A percentile compares a stretch with the other conserved stretches of the same genome.
Evolutionary conservation across 805 yeast genomes (phyloP).

Genomic region (Torulaspora franciscae): DNA sequence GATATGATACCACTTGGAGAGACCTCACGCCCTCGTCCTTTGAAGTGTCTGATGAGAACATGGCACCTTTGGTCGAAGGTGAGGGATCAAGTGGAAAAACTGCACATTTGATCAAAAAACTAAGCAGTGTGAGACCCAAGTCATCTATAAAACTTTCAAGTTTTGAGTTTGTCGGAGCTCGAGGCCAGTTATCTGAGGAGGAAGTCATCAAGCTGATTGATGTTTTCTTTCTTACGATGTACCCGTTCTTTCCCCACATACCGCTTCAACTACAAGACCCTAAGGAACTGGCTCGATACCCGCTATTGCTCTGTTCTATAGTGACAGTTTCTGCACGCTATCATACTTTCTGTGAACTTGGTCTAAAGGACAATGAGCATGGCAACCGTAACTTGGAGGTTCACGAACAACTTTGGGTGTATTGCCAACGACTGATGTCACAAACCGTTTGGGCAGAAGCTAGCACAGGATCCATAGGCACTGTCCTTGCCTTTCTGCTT

Average conservation of each 20-base stretch:
- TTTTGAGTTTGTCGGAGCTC: slow-evolving; percentile 53
- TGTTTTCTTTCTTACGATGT: slow-evolving; percentile 69
- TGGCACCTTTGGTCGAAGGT: slow-evolving; percentile 27
- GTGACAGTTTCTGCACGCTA: slow-evolving; percentile 77
- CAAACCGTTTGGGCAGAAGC: slow-evolving; percentile 95
- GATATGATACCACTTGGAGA: not conserved
- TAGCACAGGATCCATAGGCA: slow-evolving; percentile 78
- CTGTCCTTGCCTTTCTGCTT: slow-evolving; percentile 74
- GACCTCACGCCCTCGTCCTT: not conserved
- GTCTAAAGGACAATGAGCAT: slow-evolving; percentile 31
- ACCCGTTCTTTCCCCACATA: slow-evolving; percentile 85
- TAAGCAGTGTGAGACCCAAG: slow-evolving; percentile 33
- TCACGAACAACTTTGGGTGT: slow-evolving; percentile 79
- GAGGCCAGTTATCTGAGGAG: slow-evolving; percentile 52
- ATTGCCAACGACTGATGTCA: slow-evolving; percentile 74
- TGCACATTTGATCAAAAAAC: slow-evolving; percentile 33
- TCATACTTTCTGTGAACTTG: slow-evolving; percentile 49
- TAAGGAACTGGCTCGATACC: slow-evolving; percentile 65
- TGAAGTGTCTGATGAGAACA: slow-evolving; percentile 16
- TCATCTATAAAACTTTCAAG: slow-evolving; percentile 44
- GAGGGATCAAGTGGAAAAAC: slow-evolving; percentile 24
- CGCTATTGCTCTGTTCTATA: slow-evolving; percentile 74
- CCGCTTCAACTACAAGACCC: slow-evolving; percentile 69
- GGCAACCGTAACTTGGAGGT: slow-evolving; percentile 49
- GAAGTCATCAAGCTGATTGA: slow-evolving; percentile 57